These are phyloP conservation scores for Pseudogymnoascus sp. DNA, from an alignment of 2,329 filamentous ascomycete genomes.

Conservation along the genomic window DNA sequence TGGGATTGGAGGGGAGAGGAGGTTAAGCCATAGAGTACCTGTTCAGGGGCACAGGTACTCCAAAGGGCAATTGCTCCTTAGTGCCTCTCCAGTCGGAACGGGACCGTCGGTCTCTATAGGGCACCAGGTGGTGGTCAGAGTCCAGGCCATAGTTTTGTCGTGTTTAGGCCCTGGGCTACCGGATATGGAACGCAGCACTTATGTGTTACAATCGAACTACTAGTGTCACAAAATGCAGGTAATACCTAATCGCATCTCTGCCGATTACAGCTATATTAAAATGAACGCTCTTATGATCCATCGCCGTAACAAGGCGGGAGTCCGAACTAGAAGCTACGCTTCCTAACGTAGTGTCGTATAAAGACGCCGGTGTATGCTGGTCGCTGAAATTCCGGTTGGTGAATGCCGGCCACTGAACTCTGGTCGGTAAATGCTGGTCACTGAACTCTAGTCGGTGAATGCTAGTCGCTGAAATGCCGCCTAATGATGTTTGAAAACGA, in stretches of 20 bases:
- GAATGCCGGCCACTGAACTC: too few species aligned
- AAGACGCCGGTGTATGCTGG: neutral
- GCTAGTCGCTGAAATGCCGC: slow-evolving; percentile 1
- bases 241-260: neutral
- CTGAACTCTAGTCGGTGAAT: neutral
- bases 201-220: neutral
- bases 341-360: neutral
- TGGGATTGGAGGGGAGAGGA: slow-evolving; percentile 65
- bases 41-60: too few species aligned
- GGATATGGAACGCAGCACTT: neutral
- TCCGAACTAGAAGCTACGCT: neutral
- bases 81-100: too few species aligned
- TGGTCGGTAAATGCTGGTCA: too few species aligned
- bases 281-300: neutral
- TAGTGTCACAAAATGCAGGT: neutral
- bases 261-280: neutral
- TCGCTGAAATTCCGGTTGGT: neutral
- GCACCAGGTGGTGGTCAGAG: too few species aligned
- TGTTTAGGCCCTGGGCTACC: neutral
- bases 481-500: neutral
- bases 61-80: neutral
- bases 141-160: neutral
- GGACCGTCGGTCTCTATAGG: too few species aligned
- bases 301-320: neutral
- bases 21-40: slow-evolving; percentile 27